Conservation (phyloP, 2,329 filamentous ascomycete species). For the Apiospora hydei region DNA sequence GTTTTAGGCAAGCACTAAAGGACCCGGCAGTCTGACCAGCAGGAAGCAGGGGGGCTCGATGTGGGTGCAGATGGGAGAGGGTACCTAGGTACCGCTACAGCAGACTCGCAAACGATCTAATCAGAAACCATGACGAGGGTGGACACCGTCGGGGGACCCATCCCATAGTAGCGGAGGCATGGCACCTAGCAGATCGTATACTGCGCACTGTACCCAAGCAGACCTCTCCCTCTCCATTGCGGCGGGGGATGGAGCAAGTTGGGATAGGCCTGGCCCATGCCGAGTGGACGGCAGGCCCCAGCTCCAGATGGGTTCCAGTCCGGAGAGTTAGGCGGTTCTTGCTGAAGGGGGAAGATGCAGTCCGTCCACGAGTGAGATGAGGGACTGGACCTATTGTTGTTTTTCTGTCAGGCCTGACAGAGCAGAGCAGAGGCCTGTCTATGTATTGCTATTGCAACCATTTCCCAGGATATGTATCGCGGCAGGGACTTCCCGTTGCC, state of each 20-base stretch:
- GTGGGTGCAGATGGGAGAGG: slow-evolving; percentile 2
- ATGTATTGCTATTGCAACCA: background rate
- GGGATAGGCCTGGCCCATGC: slow-evolving; percentile 20
- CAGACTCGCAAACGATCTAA: slow-evolving; percentile 21
- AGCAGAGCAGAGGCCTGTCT: slow-evolving; percentile 1
- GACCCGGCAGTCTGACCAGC: slow-evolving; percentile 25
- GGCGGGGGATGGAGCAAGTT: slow-evolving; percentile 10
- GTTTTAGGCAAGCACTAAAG: slow-evolving; percentile 24
- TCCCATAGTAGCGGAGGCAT: slow-evolving; percentile 15
- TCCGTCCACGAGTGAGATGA: background rate
- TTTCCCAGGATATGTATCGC: background rate
- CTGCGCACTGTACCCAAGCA: slow-evolving; percentile 14
- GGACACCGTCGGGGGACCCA: slow-evolving; percentile 16
- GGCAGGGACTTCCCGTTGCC: slow-evolving; percentile 16
- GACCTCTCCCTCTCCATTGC: slow-evolving; percentile 12
- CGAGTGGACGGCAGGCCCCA: slow-evolving; percentile 5
- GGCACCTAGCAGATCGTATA: slow-evolving; percentile 17
- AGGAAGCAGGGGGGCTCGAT: slow-evolving; percentile 5
- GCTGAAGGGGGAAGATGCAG: background rate
- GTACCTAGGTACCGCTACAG: slow-evolving; percentile 13
- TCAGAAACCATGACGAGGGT: slow-evolving; percentile 20
- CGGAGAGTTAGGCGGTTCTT: background rate
- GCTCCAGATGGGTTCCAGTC: slow-evolving; percentile 6
- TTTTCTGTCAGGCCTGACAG: slow-evolving; percentile 9
- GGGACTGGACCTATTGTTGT: background rate